Evolutionary conservation across 805 yeast species (phyloP).

Genomic region (Wickerhamiella lipophila): DNA sequence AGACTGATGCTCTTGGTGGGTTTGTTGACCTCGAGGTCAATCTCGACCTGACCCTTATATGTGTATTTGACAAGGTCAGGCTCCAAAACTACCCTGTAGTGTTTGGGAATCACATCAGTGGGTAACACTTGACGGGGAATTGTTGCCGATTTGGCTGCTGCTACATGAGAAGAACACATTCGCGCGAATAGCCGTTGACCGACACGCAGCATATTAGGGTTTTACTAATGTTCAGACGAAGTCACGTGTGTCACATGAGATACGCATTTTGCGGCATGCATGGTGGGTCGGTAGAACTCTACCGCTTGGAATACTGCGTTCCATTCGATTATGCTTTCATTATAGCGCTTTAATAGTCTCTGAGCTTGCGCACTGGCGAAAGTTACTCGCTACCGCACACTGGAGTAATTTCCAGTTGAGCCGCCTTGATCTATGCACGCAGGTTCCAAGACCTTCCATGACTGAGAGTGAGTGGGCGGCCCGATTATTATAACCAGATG

Average conservation of each 20-base stretch:
- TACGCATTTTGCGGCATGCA: constrained; percentile 10
- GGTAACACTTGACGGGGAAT: constrained; percentile 40
- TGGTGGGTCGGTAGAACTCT: not conserved
- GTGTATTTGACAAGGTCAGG: constrained; percentile 40
- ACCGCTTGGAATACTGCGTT: too few relatives aligned
- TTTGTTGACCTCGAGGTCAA: constrained; percentile 36
- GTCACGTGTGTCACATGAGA: constrained; percentile 9
- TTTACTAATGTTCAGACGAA: not conserved
- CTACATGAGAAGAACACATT: constrained; percentile 20
- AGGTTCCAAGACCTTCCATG: not conserved
- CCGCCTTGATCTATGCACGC: not conserved
- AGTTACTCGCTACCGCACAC: too few relatives aligned
- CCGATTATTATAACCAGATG: too few relatives aligned
- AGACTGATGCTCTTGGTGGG: constrained; percentile 38
- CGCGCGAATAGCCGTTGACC: constrained; percentile 6
- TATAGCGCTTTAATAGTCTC: too few relatives aligned
- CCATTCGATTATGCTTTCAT: too few relatives aligned
- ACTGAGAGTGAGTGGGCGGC: not conserved
- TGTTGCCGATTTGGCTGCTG: constrained; percentile 11
- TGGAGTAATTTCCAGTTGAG: too few relatives aligned
- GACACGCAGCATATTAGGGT: constrained; percentile 6
- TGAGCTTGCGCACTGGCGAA: too few relatives aligned
- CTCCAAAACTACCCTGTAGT: constrained; percentile 56
- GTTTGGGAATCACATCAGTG: constrained; percentile 52
- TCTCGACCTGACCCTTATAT: constrained; percentile 27